Base-by-base conservation (phyloP, 2,329 filamentous ascomycete species). In the Fusarium concolor region DNA sequence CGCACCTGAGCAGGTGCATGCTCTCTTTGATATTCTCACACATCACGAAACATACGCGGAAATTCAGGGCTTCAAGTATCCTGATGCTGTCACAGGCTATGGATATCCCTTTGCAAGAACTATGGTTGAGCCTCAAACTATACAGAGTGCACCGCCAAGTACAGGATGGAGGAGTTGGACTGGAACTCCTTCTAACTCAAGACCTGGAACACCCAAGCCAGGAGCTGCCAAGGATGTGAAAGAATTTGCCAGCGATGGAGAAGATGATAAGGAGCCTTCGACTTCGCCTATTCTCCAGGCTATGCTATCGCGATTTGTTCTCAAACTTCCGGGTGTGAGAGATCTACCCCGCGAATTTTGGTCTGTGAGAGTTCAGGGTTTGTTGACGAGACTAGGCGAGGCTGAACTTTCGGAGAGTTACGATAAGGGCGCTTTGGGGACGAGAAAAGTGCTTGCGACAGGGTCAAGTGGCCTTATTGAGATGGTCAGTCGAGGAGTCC, bases 371-470 rank as follows among this genome's bases (percentile, higher is more conserved):
- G 81, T 90, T 24, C 85, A 87, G 68, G 84, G 84, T 3, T 77
- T 93, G 17, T 81, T 92, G 70, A 79, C 81, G 70, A 84, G 87
- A 71, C 80, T 95, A 54, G 89, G 85, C 10, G 85, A 89, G 31
- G 90, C 88, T 3, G 88, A 92, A 50, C 81, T 95, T 31, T 93
- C 90, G 2, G 92, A 95, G 77, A 93, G 90, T 75, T 95, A 94
- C 73, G 92, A 95, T 76, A 93, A 93, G 77, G 92, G 90, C 15
- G 84, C 88, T 1, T 79, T 95, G 68, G 92, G 92, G 1, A 89
- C 89, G 61, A 84, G 92, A 51, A 94, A 93, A 79, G 92, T 90
- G 20, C 79, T 95, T 47, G 87, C 92, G 1, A 93, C 92, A 9
- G 91, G 90, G 0, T 84, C 89, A 11, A 90, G 90, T 35, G 87